Evolutionary conservation across 2,329 filamentous ascomycete species (phyloP).

Genomic region (Phaeomoniella chlamydospora): DNA sequence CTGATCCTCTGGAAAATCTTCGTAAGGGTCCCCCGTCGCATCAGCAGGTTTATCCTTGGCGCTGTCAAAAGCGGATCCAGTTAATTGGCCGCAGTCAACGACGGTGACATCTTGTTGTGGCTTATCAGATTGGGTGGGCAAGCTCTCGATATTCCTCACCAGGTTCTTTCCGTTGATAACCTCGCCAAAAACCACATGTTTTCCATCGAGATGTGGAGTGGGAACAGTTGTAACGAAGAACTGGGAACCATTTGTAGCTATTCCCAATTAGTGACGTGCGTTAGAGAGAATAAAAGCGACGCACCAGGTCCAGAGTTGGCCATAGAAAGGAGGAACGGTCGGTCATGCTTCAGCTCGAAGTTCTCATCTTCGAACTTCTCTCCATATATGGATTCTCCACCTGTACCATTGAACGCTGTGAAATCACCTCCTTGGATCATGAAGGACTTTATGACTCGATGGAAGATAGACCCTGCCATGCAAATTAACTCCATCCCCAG

Average conservation of each 20-base stretch:
- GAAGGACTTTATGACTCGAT: conserved; percentile 95
- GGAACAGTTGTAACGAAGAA: conserved; percentile 95
- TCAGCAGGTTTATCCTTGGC: conserved; percentile 59
- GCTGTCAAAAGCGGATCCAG: conserved; percentile 51
- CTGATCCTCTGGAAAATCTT: conserved; percentile 85
- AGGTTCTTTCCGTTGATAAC: conserved; percentile 87
- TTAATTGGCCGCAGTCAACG: conserved; percentile 73
- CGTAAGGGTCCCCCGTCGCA: conserved; percentile 75
- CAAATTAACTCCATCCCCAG: too few relatives aligned
- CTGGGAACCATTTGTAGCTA: conserved; percentile 87
- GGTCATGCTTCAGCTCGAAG: conserved; percentile 81
- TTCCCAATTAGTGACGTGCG: conserved; percentile 3
- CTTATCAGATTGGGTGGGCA: conserved; percentile 58
- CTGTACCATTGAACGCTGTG: conserved; percentile 84
- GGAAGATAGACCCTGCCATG: conserved; percentile 59
- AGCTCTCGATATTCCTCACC: conserved; percentile 78
- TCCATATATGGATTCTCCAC: conserved; percentile 93
- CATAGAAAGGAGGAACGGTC: conserved; percentile 91
- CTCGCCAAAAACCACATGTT: conserved; percentile 95
- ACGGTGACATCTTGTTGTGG: conserved; percentile 67
- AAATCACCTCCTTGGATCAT: conserved; percentile 99
- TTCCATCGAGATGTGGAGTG: conserved; percentile 89
- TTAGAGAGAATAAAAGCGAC: conserved; percentile 14
- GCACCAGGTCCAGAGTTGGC: conserved; percentile 85
- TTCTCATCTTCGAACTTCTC: conserved; percentile 97